Base-by-base conservation (phyloP, 768 basidiomycete species). In the Trametes maxima region DNA sequence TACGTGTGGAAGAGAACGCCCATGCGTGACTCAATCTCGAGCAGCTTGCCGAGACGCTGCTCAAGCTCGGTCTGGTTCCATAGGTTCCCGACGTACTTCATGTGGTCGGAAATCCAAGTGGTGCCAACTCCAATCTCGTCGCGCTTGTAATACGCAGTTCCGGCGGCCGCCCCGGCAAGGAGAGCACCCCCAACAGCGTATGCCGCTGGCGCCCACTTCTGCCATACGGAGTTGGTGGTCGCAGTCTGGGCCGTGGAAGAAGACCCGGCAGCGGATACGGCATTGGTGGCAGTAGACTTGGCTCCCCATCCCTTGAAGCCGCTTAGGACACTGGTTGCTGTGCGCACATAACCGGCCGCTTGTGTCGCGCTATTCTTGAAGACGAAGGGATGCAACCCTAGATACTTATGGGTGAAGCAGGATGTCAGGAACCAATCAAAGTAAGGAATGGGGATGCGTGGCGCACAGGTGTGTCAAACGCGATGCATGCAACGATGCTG, bases 401-500 rank as follows among this genome's bases (percentile, higher is more conserved):
- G 83, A 75, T 89, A 97, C 94, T n/a, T n/a, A n/a, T 96, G 65
- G 10, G 66, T 22, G 7, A 58, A 47, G n/a, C n/a, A n/a, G n/a
- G 2, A 19, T 56, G 47, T 11, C 42, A 48, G 22, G 17, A 22
- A 28, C 37, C 22, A 61, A 8, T 60, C n/a, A n/a, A 4, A 8
- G 46, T 13, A 14, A 28, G 2, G 16, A 36, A 11, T 16, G 39
- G n/a, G 3, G 11, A 12, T n/a, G 49, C 40, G 24, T 42, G n/a
- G 40, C 85, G 68, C 73, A 92, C 94, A 11, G 95, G 95, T 0
- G 95, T 96, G 69, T 98, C 95, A 69, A 90, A 96, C 6, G 94
- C 89, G 48, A 94, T 77, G 63, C 86, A 88, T 0, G 88, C 94
- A 22, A 95, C 82, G 57, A 97, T 89, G 53, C 83, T 86, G 1